Percentiles rank a stretch among this genome's conserved stretches.
Evolutionary conservation across 192 early-diverging fungal species (phyloP).

Genomic region (Gaertneriomyces semiglobifer): DNA sequence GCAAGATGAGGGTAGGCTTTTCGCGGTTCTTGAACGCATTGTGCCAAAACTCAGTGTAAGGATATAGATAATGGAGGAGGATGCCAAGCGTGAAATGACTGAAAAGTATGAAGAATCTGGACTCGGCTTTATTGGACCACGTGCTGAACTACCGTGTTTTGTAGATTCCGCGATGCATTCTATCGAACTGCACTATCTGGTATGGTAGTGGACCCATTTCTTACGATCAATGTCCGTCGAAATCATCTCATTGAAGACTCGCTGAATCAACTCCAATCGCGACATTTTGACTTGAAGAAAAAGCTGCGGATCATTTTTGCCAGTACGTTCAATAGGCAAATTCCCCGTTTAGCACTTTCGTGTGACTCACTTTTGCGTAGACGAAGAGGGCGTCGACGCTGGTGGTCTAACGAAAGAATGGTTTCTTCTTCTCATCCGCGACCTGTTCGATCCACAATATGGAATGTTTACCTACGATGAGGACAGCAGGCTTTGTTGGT

Average conservation of each 20-base stretch:
- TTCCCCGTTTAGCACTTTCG: too few species aligned
- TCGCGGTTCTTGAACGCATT: conserved; percentile 7
- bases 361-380: neutral
- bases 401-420: conserved; percentile 95
- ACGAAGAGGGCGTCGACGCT: conserved; percentile 75
- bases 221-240: conserved; percentile 46
- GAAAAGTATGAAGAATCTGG: conserved; percentile 15
- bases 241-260: conserved; percentile 48
- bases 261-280: conserved; percentile 48
- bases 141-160: neutral
- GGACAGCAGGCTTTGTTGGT: conserved; percentile 81
- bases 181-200: conserved; percentile 42
- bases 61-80: conserved; percentile 45
- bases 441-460: conserved; percentile 82
- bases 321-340: conserved; percentile 6
- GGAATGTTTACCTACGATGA: conserved; percentile 81
- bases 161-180: conserved; percentile 46
- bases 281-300: conserved; percentile 53
- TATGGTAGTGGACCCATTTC: conserved; percentile 48
- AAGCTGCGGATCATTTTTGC: conserved; percentile 49
- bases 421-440: conserved; percentile 83
- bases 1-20: conserved; percentile 47
- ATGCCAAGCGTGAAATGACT: conserved; percentile 42
- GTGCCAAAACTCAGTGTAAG: neutral
- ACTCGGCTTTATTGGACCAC: conserved; percentile 11